phyloP scores from a whole-genome alignment of 495 filamentous ascomycete species.

The Aspergillus cristatus region DNA sequence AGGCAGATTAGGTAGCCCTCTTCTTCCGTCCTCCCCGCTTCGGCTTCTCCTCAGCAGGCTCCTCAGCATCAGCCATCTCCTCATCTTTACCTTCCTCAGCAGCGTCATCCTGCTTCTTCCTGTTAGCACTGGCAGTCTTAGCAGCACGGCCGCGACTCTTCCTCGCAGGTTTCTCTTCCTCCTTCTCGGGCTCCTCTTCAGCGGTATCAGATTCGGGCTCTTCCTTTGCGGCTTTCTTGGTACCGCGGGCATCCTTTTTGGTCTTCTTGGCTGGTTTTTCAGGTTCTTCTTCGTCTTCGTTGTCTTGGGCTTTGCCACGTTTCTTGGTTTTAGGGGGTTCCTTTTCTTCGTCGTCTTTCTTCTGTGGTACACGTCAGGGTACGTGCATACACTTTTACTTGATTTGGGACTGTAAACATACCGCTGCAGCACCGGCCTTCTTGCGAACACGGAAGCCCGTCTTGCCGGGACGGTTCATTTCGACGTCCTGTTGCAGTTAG shows the following conservation, averaged over 20 bases:
- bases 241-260: slow-evolving; percentile 5
- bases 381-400: neutral
- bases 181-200: slow-evolving; percentile 1
- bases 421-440: slow-evolving; percentile 28
- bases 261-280: slow-evolving; percentile 10
- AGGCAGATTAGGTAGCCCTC: slow-evolving; percentile 9
- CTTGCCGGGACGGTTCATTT: slow-evolving; percentile 57
- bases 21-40: slow-evolving; percentile 24
- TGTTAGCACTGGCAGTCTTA: slow-evolving; percentile 16
- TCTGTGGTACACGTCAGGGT: slow-evolving; percentile 5
- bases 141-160: slow-evolving; percentile 8
- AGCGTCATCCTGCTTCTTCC: slow-evolving; percentile 2
- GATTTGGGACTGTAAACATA: slow-evolving; percentile 17
- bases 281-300: slow-evolving; percentile 19
- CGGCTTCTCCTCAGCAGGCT: slow-evolving; percentile 15
- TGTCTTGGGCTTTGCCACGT: slow-evolving; percentile 26
- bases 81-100: slow-evolving; percentile 3
- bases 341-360: slow-evolving; percentile 22
- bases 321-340: slow-evolving; percentile 28
- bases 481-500: slow-evolving; percentile 44
- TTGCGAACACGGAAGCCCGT: slow-evolving; percentile 47
- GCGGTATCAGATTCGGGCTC: slow-evolving; percentile 1
- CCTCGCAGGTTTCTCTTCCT: slow-evolving; percentile 2
- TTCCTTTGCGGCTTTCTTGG: slow-evolving; percentile 4
- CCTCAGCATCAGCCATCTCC: slow-evolving; percentile 4